These are phyloP conservation scores for Blastobotrys elegans DNA, from an alignment of 1,139 yeast species.

Conservation along the genomic window DNA sequence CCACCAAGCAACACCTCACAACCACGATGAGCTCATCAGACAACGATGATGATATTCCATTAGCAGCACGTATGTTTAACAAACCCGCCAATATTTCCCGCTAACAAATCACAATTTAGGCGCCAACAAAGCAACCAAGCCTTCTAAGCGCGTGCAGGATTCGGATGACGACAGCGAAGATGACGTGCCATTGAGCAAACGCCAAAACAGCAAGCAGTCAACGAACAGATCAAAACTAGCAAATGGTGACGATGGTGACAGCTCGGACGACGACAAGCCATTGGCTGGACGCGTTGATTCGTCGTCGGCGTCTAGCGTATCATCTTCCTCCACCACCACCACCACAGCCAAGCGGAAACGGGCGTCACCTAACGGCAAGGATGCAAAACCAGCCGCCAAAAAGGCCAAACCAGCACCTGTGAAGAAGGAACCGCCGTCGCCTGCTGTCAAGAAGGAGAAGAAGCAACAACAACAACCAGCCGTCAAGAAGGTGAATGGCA, in stretches of 20 bases:
- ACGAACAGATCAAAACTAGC: background rate
- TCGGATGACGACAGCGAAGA: slow-evolving; percentile 12
- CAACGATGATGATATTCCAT: slow-evolving; percentile 1
- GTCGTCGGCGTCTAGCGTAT: background rate
- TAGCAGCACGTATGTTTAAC: slow-evolving; percentile 1
- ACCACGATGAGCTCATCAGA: background rate
- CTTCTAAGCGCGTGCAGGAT: background rate
- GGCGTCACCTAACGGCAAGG: background rate
- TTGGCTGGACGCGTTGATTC: slow-evolving; percentile 1
- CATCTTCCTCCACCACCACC: background rate
- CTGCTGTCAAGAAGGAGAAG: slow-evolving; percentile 13
- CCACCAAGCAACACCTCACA: background rate
- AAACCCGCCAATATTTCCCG: background rate
- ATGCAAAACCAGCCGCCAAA: background rate
- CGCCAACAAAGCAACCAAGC: background rate
- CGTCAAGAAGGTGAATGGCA: slow-evolving; percentile 13
- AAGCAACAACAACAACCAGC: background rate
- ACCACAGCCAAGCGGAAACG: background rate
- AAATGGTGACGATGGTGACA: background rate
- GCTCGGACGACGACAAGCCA: slow-evolving; percentile 8
- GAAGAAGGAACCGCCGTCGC: slow-evolving; percentile 1
- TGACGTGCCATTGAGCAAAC: slow-evolving; percentile 13
- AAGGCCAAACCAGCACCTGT: background rate
- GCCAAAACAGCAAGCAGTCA: background rate
- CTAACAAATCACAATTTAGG: background rate